Conservation (phyloP, 108 stramenopile species). For the Conticribra guillardii region DNA sequence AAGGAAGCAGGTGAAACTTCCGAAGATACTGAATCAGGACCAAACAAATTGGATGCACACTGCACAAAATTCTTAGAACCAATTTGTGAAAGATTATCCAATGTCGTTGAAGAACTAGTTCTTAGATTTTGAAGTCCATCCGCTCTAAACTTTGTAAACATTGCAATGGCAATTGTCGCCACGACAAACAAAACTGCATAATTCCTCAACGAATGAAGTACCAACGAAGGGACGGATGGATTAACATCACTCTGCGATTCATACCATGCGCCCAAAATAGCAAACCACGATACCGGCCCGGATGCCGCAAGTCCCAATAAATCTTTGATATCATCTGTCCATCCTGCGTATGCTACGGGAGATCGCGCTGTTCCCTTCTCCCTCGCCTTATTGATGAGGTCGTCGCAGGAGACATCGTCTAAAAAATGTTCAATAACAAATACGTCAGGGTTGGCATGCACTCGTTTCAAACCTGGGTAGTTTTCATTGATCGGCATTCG, state of each 20-base stretch:
- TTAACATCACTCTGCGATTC: slow-evolving; percentile 38
- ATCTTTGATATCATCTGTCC: slow-evolving; percentile 78
- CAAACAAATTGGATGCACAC: slow-evolving; percentile 58
- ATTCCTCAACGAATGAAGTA: slow-evolving; percentile 66
- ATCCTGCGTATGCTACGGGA: slow-evolving; percentile 82
- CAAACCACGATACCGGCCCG: slow-evolving; percentile 78
- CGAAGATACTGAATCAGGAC: slow-evolving; percentile 8
- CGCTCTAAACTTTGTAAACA: slow-evolving; percentile 55
- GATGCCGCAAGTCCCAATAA: slow-evolving; percentile 67
- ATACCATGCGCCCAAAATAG: slow-evolving; percentile 63
- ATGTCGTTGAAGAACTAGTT: slow-evolving; percentile 74
- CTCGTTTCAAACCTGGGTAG: slow-evolving; percentile 56
- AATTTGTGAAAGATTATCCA: slow-evolving; percentile 56
- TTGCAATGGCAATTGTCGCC: slow-evolving; percentile 49
- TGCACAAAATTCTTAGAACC: slow-evolving; percentile 64
- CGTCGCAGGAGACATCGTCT: slow-evolving; percentile 51
- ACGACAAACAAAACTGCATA: slow-evolving; percentile 56
- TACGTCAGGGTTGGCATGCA: slow-evolving; percentile 77
- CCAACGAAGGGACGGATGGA: slow-evolving; percentile 39
- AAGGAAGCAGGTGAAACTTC: slow-evolving; percentile 44
- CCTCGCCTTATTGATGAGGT: slow-evolving; percentile 54
- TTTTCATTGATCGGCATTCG: slow-evolving; percentile 61
- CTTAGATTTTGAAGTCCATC: slow-evolving; percentile 62
- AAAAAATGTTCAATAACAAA: slow-evolving; percentile 72
- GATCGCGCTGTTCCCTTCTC: slow-evolving; percentile 60